Evolutionary conservation across 148 eudicot species (phyloP), one percentile per base, ranked within the genome.

Genomic region (Fagopyrum tataricum): DNA sequence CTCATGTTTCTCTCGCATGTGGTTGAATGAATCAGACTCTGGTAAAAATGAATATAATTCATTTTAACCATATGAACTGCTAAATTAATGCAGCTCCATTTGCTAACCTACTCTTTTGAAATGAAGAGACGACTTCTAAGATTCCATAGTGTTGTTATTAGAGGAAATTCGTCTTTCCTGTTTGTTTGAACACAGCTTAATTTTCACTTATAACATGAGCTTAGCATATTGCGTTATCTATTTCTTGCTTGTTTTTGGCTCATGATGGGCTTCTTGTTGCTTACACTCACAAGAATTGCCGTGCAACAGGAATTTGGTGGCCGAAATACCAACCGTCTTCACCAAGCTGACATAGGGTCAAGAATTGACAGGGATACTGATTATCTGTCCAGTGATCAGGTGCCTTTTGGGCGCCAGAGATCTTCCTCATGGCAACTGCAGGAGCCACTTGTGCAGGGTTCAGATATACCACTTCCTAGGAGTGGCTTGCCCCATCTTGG

Each of bases 341-440:
- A 42, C 73, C 73, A 72, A 75, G 73, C 75, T 61, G 89, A 80
- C 64, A 31, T 76, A 26, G 86, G 84, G 18, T 77, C 87, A 75
- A 79, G 73, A 73, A 72, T 74, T 67, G 93, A 87, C 44, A 84
- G 79, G 73, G 96, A 91, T 74, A 66, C 79, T 69, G 97, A 86
- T 81, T 43, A 84, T 53, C 56, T 79, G 10, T 66, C 84, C 21
- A 66, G 75, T n/a, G 88, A 87, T 70, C 84, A 82, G 70, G 80
- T 49, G 70, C 66, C 79, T 71, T 78, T 84, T 68, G 84, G 85
- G 75, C 80, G 79, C 71, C 78, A 72, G 59, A 78, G 76, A 67
- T 70, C 88, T 75, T 79, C 87, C 6, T 67, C 39, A 13, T 79
- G 89, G 90, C 84, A 82, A 69, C 41, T 44, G 75, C 80, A 80